Base-by-base conservation (phyloP, 2,329 filamentous ascomycete species). In the Fusarium begoniae region DNA sequence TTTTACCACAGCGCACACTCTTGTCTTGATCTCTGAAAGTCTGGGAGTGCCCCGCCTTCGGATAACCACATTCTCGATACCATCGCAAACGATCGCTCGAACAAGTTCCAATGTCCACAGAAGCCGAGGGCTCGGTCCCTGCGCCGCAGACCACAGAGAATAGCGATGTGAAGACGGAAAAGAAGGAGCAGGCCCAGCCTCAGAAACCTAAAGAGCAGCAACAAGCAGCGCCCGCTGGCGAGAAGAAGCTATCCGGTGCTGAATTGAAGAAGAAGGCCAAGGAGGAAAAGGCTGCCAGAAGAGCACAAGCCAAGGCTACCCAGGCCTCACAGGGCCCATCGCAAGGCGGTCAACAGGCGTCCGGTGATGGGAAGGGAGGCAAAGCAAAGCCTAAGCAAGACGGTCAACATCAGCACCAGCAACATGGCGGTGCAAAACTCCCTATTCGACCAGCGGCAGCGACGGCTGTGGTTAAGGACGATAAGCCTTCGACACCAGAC, bases 261-360 rank as follows among this genome's bases (percentile, higher is more conserved):
- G 93, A 97, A 82, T 81, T 97, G 79, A 98, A 98, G 84, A 96
- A 95, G 79, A 91, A 90, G 81, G 92, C 93, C 70, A 96, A 98
- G 82, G 95, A 94, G 38, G 96, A 98, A 81, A 98, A 98, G 85
- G 93, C 93, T 59, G 95, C 95, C 53, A 89, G 94, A 70, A 89
- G 96, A 84, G 94, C 93, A 55, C 91, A 91, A 79, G 90, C 88
- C 78, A 94, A 92, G 80, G 85, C 86, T 37, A 85, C 87, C 8
- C 88, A 88, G 71, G 80, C 80, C 37, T 83, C 85, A 4, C 83
- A 82, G 64, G 81, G 82, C 26, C 84, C 84, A 17, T 79, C 82
- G 35, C 68, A 73, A 75, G 82, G 60, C 75, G 81, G 63, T 73
- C 83, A 78, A 71, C 82, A 83, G 78, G 77, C 79, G 15, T 80